Percentiles rank a stretch among this genome's conserved stretches.
Conservation (phyloP, 179 eudicot species). For the Monotropa hypopitys region DNA sequence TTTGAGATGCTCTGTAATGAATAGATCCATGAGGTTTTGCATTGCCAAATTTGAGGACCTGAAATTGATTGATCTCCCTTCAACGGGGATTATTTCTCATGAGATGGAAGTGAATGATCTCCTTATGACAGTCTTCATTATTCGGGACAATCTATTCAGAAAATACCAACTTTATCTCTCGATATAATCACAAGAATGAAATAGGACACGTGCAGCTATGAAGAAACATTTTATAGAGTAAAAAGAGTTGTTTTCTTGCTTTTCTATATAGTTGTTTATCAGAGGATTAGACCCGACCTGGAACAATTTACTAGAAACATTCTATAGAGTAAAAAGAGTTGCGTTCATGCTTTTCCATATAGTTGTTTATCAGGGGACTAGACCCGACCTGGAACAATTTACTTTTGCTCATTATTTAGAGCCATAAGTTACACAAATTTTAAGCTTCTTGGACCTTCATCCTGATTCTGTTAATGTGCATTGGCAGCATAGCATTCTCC, state of each 20-base stretch:
- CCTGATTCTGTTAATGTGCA: background rate
- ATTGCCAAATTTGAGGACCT: no score
- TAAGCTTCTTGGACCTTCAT: background rate
- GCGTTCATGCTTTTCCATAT: background rate
- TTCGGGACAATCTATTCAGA: background rate
- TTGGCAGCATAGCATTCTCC: background rate
- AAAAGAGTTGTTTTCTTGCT: background rate
- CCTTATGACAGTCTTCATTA: background rate
- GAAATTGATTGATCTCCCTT: no score
- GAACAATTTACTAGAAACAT: background rate
- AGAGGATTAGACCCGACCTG: no score
- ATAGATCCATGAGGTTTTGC: no score
- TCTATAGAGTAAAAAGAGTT: background rate
- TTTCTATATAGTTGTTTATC: background rate
- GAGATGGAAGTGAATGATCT: no score
- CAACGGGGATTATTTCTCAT: no score
- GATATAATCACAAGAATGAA: background rate
- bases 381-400: no score
- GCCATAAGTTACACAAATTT: background rate
- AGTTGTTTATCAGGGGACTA: background rate
- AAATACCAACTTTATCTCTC: no score
- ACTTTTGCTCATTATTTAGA: background rate
- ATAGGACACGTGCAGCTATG: background rate
- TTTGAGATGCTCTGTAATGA: no score
- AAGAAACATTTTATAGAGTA: background rate